Evolutionary conservation across 345 rosid species (phyloP), one percentile per base, ranked within the genome.

Genomic region (Linum tenue): DNA sequence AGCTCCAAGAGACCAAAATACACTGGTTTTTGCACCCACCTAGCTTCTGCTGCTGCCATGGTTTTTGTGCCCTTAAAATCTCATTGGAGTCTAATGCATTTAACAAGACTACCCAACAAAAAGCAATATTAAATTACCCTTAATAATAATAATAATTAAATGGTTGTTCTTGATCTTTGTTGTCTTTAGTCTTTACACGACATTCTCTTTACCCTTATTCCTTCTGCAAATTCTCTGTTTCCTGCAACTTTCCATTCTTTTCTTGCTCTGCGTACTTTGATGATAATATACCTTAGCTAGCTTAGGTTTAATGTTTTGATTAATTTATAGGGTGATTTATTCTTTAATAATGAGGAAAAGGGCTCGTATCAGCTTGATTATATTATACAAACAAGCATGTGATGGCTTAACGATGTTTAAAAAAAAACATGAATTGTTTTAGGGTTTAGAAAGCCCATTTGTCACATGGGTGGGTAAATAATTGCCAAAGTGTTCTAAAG

Each of bases 221-320:
- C 22, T 55, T 67, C 16, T 22, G 39, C 64, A 5, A 50, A 61
- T 68, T 42, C 59, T 48, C 42, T 51, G 73, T 65, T 63, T 65
- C 16, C 59, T 69, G 63, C 35, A 51, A 62, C 68, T 70, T 68
- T 75, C 73, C 64, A 50, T 78, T 71, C 69, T 74, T 68, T 79
- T 69, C 55, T 75, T 70, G 68, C 63, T 57, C 22, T 55, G 22
- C 4, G 63, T 41, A 39, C 61, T 56, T 56, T 59, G 42, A 57
- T 38, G 72, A 37, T 62, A 63, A 64, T 35, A 60, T 67, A 67
- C 42, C 50, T 37, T 12, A 12, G 64, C 66, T 75, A 50, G 67
- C 80, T 78, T 78, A 76, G 78, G 76, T 65, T 70, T 62, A 78
- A 40, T 41, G 37, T 79, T 71, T 35, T 58, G 40, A 36, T 65